Conservation (phyloP, 148 eudicot genomes). For the Cornus kousa region DNA sequence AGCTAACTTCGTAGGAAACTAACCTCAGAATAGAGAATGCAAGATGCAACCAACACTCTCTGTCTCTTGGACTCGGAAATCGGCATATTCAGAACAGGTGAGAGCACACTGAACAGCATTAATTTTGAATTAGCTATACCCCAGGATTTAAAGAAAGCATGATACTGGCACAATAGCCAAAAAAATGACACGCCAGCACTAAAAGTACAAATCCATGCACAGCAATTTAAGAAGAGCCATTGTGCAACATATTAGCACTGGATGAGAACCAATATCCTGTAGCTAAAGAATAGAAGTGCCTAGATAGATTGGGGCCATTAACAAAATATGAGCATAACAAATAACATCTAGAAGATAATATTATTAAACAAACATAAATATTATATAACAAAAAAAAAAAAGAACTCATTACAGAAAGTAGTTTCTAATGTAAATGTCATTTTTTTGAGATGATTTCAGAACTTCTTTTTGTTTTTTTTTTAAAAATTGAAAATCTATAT, state of each 20-base stretch:
- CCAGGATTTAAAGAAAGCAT: conserved; percentile 9
- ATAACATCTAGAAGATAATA: neutral
- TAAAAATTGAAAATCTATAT: neutral
- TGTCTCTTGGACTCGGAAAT: conserved; percentile 93
- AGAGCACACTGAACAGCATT: conserved; percentile 77
- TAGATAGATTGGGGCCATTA: conserved; percentile 2
- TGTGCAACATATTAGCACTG: neutral
- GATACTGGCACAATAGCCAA: neutral
- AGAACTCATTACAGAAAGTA: neutral
- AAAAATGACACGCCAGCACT: neutral
- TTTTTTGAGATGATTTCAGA: neutral
- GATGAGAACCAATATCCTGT: neutral
- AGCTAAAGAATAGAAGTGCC: neutral
- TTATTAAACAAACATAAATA: neutral
- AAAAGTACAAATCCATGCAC: neutral
- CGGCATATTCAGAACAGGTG: conserved; percentile 91
- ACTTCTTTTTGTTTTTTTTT: neutral
- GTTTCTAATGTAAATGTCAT: neutral
- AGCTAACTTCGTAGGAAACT: conserved; percentile 20
- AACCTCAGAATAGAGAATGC: conserved; percentile 97
- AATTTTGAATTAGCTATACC: conserved; percentile 17
- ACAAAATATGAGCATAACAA: neutral
- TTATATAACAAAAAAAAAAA: neutral
- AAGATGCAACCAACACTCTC: conserved; percentile 93
- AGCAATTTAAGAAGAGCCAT: conserved; percentile 4